These are phyloP conservation scores for Rosa hybrid DNA, from an alignment of 331 rosid genomes.

Conservation along the genomic window DNA sequence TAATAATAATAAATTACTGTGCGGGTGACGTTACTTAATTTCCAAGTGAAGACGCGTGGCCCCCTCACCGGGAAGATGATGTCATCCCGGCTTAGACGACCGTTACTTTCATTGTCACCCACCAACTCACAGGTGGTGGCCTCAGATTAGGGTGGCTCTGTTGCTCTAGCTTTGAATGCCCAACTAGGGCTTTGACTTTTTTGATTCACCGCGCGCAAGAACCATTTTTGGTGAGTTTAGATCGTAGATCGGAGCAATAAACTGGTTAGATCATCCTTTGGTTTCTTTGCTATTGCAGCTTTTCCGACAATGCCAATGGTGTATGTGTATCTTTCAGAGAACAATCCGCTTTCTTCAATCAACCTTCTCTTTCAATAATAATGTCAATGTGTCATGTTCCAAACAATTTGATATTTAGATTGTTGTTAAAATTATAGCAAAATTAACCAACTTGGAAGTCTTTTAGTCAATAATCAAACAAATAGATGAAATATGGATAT, in stretches of 20 bases:
- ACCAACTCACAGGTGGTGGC: slow-evolving; percentile 36
- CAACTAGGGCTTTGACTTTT: slow-evolving; percentile 39
- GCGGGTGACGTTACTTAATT: slow-evolving; percentile 32
- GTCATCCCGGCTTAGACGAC: slow-evolving; percentile 37
- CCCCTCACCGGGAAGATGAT: slow-evolving; percentile 28
- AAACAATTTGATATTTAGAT: too few species aligned
- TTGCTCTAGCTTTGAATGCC: slow-evolving; percentile 38
- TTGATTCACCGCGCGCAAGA: neutral
- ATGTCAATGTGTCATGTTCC: too few species aligned
- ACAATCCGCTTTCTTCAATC: too few species aligned
- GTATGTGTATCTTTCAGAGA: too few species aligned
- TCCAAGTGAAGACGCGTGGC: slow-evolving; percentile 46
- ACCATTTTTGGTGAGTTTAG: neutral
- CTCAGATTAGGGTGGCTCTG: slow-evolving; percentile 5
- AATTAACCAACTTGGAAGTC: too few species aligned
- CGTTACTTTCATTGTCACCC: slow-evolving; percentile 44
- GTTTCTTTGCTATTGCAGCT: neutral
- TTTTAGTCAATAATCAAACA: too few species aligned
- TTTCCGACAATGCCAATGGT: too few species aligned
- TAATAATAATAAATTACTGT: neutral
- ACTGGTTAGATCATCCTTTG: neutral
- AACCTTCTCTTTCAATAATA: too few species aligned
- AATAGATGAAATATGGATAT: too few species aligned
- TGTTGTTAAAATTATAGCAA: too few species aligned
- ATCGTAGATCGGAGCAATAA: neutral